Evolutionary conservation across 495 filamentous ascomycete genomes (phyloP), one percentile per base, ranked within the genome.

Genomic region (Aspergillus taichungensis): DNA sequence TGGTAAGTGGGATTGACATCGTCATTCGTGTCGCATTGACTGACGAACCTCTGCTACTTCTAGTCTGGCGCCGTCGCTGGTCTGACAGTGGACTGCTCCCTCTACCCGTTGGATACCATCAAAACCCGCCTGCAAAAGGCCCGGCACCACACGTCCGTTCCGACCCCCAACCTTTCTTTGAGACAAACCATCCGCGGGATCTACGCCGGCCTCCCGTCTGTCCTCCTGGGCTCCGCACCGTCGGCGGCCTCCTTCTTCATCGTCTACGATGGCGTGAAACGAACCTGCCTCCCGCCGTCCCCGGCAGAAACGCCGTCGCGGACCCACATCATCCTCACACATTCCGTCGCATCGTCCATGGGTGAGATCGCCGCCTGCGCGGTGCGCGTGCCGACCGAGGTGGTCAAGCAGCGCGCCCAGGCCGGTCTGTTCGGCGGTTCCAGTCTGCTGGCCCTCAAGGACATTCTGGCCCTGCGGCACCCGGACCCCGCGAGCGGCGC

Each of bases 211-310:
- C 64, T 86, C 18, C 77, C 84, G 6, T 80, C 79, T 28, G 68
- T 85, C n/a, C 56, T 77, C 36, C 76, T 82, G 42, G 85, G 85
- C 34, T 95, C 88, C 31, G 94, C 94, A 0, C 92, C 92, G 6
- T 89, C 88, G n/a, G 92, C 92, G 6, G 91, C 92, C 34, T 87
- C 95, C 51, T 98, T 98, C 78, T 98, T 98, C 78, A 85, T 88
- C 60, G 94, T 89, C 45, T 98, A 98, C 69, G 92, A 98, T 60
- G 69, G 77, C 40, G 71, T 84, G 34, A 97, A 96, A 60, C 67
- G 68, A 46, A 53, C 69, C 5, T 54, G 77, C 8, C 67, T 88
- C 6, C 46, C 57, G 0, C 18, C 50, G 9, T 31, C 42, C 11
- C 24, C 32, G 45, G 40, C 49, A 30, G 43, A 62, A 14, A 43